Evolutionary conservation across 768 basidiomycete genomes (phyloP).

Genomic region (Gloeophyllum trabeum): DNA sequence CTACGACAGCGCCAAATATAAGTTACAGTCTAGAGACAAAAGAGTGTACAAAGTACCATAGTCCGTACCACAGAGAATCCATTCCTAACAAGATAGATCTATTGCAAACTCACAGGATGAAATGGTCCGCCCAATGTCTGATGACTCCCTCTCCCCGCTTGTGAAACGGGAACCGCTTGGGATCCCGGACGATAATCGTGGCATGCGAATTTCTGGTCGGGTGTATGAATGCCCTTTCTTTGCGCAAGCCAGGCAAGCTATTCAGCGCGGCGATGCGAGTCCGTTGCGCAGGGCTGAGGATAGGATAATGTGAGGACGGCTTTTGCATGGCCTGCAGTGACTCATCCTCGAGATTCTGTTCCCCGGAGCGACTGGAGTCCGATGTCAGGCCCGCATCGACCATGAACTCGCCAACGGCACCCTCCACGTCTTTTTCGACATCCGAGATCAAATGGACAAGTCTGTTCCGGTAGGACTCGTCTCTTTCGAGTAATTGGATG

Average conservation of each 20-base stretch:
- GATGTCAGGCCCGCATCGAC: slow-evolving; percentile 23
- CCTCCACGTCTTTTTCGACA: slow-evolving; percentile 52
- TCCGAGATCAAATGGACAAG: slow-evolving; percentile 44
- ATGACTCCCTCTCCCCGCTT: slow-evolving; percentile 52
- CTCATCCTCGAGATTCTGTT: not conserved
- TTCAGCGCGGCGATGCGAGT: slow-evolving; percentile 52
- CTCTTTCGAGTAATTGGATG: slow-evolving; percentile 52
- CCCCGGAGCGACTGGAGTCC: not conserved
- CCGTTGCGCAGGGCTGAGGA: slow-evolving; percentile 45
- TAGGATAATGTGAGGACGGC: too few relatives aligned
- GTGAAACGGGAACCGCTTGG: slow-evolving; percentile 47
- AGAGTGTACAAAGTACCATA: too few relatives aligned
- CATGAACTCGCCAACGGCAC: slow-evolving; percentile 47
- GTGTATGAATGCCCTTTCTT: slow-evolving; percentile 57
- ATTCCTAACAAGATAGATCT: too few relatives aligned
- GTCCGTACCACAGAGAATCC: too few relatives aligned
- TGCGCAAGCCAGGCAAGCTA: slow-evolving; percentile 53
- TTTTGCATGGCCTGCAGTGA: not conserved
- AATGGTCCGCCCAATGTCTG: slow-evolving; percentile 60
- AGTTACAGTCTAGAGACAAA: too few relatives aligned
- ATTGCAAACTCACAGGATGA: slow-evolving; percentile 34
- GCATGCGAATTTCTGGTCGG: slow-evolving; percentile 57
- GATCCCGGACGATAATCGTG: slow-evolving; percentile 59
- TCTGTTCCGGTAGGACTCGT: slow-evolving; percentile 32
- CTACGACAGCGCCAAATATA: too few relatives aligned